These are phyloP conservation scores for Phytopythium cucurbitacearum DNA, from an alignment of 352 stramenopile species.

Conservation along the genomic window DNA sequence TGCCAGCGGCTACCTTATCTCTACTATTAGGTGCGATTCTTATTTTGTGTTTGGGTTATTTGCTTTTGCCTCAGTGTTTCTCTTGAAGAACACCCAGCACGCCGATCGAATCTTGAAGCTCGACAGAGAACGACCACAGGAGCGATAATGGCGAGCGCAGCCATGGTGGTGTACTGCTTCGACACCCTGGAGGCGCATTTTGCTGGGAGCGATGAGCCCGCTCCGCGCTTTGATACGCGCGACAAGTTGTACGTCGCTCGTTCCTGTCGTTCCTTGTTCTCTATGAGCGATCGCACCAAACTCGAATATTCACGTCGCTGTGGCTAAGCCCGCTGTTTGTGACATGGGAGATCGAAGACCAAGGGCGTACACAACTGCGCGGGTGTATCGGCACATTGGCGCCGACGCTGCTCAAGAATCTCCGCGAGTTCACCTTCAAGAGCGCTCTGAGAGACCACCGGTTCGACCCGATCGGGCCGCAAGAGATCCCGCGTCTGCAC, in stretches of 20 bases:
- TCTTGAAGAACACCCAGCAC: too few species aligned
- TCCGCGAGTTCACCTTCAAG: conserved; percentile 83
- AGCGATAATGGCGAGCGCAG: conserved; percentile 58
- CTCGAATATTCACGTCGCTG: neutral
- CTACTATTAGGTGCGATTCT: too few species aligned
- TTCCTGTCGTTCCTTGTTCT: neutral
- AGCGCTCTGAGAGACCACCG: conserved; percentile 71
- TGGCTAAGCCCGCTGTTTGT: conserved; percentile 65
- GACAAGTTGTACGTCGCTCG: conserved; percentile 43
- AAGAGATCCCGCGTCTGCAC: conserved; percentile 60
- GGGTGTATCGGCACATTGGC: conserved; percentile 79
- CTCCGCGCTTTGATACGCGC: conserved; percentile 47
- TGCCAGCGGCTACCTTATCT: too few species aligned
- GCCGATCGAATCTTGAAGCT: conserved; percentile 1
- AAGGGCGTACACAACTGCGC: conserved; percentile 40
- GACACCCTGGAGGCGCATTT: conserved; percentile 78
- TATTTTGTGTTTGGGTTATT: too few species aligned
- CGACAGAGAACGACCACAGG: neutral
- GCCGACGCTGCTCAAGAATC: conserved; percentile 54
- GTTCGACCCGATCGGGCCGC: conserved; percentile 67
- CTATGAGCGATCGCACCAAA: neutral
- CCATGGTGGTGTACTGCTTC: conserved; percentile 86
- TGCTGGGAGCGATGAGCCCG: conserved; percentile 37
- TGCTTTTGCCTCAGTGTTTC: too few species aligned
- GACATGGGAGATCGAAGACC: conserved; percentile 77